Base-by-base conservation (phyloP, 345 rosid genomes). In the Cardamine chenopodiifolia region DNA sequence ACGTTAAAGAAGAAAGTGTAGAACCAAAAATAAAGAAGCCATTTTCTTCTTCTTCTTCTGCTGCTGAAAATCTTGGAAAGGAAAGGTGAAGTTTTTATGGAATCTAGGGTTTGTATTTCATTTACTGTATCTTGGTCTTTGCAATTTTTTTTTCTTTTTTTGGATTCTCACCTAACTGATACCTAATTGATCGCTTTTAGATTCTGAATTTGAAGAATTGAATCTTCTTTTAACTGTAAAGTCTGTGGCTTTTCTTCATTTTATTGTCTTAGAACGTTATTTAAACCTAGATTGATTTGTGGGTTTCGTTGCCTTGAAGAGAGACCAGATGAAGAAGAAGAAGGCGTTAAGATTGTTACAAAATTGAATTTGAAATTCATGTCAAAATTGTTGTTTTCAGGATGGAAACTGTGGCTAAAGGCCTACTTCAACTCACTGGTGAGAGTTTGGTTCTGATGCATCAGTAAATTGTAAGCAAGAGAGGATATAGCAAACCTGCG, bases 401-500 rank as follows among this genome's bases (percentile, higher is more conserved):
- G 55, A 64, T 44, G 13, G 37, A 23, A 22, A 14, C 25, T 70
- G 65, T 68, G 8, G 39, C 26, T 15, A 42, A 42, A 68, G 17
- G 26, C 12, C n/a, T 56, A 53, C 52, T 69, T 69, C 6, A 42
- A 19, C 44, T 39, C n/a, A 25, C 15, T 25, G 35, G 26, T 68
- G 62, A 32, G 1, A 20, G 39, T 68, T 40, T 56, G 11, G 25
- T 10, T 71, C 19, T 71, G 32, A 32, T 34, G 58, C 17, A 73
- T 73, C 19, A 62, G 54, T 40, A 23, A 49, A 18, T 44, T 77
- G 75, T 40, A 56, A 63, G 32, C 11, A 73, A 44, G 67, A 73
- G 39, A 55, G 60, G 22, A 40, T 60, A 34, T 32, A 74, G 62
- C 48, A n/a, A 59, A 65, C 47, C 88, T 90, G 98, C 88, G 81